These are phyloP conservation scores for Leucogyrophana mollusca DNA, from an alignment of 768 basidiomycete species.

Conservation along the genomic window DNA sequence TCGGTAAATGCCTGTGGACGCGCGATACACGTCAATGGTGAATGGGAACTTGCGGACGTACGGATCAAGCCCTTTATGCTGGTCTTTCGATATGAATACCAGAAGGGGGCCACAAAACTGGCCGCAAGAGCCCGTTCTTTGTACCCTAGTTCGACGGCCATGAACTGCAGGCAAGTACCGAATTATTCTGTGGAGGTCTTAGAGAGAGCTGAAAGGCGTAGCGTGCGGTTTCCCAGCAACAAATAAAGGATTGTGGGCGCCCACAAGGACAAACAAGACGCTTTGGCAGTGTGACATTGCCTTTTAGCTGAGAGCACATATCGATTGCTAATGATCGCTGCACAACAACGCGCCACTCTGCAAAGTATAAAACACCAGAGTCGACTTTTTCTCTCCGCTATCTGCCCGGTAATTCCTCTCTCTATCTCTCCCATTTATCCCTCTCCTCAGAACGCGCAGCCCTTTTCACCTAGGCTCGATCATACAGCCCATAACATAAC, in stretches of 20 bases:
- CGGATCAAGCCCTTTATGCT: conserved; percentile 7
- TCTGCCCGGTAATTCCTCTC: conserved; percentile 1
- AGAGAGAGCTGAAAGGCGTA: conserved; percentile 4
- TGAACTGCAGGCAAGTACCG: conserved; percentile 6
- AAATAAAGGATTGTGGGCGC: conserved; percentile 32
- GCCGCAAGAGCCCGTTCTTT: conserved; percentile 4
- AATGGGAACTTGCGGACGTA: conserved; percentile 10
- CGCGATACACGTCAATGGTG: conserved; percentile 11
- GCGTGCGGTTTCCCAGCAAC: conserved; percentile 23
- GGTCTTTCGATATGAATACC: not conserved
- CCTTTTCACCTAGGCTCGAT: not conserved
- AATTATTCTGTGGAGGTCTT: not conserved
- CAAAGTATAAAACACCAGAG: conserved; percentile 24
- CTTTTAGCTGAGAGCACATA: conserved; percentile 19
- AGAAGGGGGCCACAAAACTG: too few species aligned
- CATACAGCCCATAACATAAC: too few species aligned
- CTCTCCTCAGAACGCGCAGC: not conserved
- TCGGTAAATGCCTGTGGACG: conserved; percentile 1
- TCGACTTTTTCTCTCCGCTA: not conserved
- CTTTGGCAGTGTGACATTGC: conserved; percentile 24
- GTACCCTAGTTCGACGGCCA: conserved; percentile 4
- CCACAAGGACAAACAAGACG: conserved; percentile 49
- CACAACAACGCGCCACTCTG: conserved; percentile 26
- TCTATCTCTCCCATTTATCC: not conserved
- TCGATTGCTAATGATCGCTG: conserved; percentile 30